Percentiles rank a stretch among this genome's conserved stretches.
These are phyloP conservation scores for Beta lomatogona DNA, from an alignment of 179 eudicot species.

Conservation along the genomic window DNA sequence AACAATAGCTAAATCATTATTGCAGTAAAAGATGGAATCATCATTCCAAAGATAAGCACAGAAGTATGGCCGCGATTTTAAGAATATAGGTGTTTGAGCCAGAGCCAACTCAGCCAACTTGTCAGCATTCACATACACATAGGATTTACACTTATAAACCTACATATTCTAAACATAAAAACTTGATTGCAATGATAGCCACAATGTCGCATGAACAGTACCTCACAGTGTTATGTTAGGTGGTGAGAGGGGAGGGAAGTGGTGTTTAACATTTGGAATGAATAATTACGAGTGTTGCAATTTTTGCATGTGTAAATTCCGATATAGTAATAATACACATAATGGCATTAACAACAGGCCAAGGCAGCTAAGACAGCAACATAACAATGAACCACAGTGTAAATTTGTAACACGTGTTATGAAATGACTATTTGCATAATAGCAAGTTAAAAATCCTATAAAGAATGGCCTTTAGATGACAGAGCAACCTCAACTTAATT, in stretches of 20 bases:
- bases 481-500: not conserved
- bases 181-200: not conserved
- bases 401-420: not conserved
- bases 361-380: too few relatives aligned
- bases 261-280: too few relatives aligned
- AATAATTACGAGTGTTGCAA: too few relatives aligned
- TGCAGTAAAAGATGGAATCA: not conserved
- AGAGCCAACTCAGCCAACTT: not conserved
- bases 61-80: not conserved
- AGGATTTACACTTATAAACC: not conserved
- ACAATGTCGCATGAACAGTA: not conserved
- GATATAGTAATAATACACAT: not conserved
- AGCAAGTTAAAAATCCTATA: not conserved
- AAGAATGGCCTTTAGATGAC: not conserved
- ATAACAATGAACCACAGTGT: not conserved
- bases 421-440: not conserved
- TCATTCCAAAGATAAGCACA: not conserved
- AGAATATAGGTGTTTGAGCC: not conserved
- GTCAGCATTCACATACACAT: not conserved
- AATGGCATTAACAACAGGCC: not conserved
- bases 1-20: conserved; percentile 17
- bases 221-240: not conserved
- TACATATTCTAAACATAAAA: not conserved
- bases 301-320: too few relatives aligned
- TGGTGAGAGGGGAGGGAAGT: not conserved